These are phyloP conservation scores for Aureobasidium sp. DNA, from an alignment of 2,329 filamentous ascomycete species.

Conservation along the genomic window DNA sequence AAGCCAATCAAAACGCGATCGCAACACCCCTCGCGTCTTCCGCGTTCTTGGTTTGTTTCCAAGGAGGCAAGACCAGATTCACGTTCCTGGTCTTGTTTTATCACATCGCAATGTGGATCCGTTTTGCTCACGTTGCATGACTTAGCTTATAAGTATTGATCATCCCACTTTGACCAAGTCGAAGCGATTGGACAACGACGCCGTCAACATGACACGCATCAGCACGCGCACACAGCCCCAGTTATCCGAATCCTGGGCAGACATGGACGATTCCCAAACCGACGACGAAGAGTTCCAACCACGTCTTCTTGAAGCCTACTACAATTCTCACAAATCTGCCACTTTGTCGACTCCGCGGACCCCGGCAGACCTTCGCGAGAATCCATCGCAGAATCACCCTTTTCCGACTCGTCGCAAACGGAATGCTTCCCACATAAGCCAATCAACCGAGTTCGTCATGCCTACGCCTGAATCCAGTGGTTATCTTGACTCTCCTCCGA, in stretches of 20 bases:
- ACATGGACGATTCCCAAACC: constrained; percentile 5
- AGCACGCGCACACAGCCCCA: constrained; percentile 3
- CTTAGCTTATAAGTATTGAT: neutral
- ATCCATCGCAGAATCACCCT: neutral
- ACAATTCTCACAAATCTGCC: neutral
- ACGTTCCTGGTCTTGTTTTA: neutral
- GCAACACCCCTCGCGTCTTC: constrained; percentile 1
- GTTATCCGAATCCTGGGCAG: constrained; percentile 12
- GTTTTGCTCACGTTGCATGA: neutral
- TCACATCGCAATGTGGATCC: neutral
- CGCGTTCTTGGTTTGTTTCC: constrained; percentile 1
- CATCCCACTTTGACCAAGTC: neutral
- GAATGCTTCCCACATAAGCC: neutral
- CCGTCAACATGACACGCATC: constrained; percentile 6
- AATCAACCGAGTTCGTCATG: constrained; percentile 7
- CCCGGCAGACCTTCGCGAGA: neutral
- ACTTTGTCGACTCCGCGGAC: neutral
- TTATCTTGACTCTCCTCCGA: neutral
- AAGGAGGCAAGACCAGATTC: neutral
- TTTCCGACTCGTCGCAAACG: neutral
- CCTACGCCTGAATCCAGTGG: constrained; percentile 1
- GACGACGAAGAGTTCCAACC: neutral
- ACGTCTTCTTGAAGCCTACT: constrained; percentile 5
- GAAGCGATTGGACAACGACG: neutral
- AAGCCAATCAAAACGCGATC: constrained; percentile 2